Base-by-base conservation (phyloP, 495 filamentous ascomycete species). In the Hypoxylon trugodes region DNA sequence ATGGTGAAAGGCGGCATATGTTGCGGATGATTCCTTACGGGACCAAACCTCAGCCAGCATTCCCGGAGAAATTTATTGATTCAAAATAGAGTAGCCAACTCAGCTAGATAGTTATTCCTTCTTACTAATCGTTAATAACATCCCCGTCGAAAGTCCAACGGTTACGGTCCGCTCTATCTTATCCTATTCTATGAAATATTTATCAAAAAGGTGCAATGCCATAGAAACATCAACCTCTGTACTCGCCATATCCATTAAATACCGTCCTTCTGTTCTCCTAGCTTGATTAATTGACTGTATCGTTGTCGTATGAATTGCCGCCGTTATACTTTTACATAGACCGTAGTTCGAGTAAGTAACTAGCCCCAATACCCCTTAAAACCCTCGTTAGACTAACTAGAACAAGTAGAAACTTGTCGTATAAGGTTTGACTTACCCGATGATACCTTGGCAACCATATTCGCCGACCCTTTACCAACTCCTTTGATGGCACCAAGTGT, bases 1-100 rank as follows among this genome's bases (percentile, higher is more conserved):
- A 56, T 25, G 61, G 53, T 9, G 61, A 66, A 41, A 43, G 56
- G 2, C 55, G 56, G 6, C 55, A 60, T 22, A 28, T 46, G 30
- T 40, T 61, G 26, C 48, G 55, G 2, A 51, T 66, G 13, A 51
- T 54, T 22, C 61, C 61, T 9, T 49, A 59, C 15, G 61, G 52
- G 2, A 36, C 38, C 9, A 52, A 40, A 22, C 61, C 61, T 7
- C 19, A 58, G 25, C 54, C 54, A 2, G 54, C 43, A 21, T 58
- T 49, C 24, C 38, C 38, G n/a, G 15, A 22, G 16, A 4, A 3
- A 1, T 42, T 19, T 22, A 22, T 10, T 10, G 38, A 16, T 10
- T 3, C 38, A 12, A 16, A 4, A 42, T 42, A 42, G 8, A 12
- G 18, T 22, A 8, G 18, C 10, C 38, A 8, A 21, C 10, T 6